Evolutionary conservation across 176 grass and related monocot species (phyloP).

Genomic region (Triticum monococcum): DNA sequence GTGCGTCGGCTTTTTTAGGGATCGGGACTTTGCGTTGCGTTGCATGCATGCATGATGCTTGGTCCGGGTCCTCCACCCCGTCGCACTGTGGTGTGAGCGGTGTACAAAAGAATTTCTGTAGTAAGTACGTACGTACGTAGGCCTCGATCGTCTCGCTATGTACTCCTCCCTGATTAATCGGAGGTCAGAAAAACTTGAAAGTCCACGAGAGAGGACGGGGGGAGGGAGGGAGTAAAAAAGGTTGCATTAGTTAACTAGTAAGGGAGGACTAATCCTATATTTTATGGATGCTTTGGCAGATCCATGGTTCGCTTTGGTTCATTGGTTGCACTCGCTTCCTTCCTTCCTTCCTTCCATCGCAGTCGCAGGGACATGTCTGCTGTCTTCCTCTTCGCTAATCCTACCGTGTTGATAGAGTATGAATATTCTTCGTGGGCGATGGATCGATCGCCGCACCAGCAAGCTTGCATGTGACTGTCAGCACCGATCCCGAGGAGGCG

Average conservation of each 20-base stretch:
- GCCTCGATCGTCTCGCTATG: not conserved
- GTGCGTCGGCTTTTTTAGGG: too few relatives aligned
- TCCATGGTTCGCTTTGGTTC: not conserved
- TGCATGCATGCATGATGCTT: too few relatives aligned
- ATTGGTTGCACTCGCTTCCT: slow-evolving; percentile 36
- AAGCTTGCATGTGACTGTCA: slow-evolving; percentile 64
- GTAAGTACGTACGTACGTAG: not conserved
- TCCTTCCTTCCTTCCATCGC: not conserved
- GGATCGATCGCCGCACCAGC: slow-evolving; percentile 16
- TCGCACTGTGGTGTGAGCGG: not conserved
- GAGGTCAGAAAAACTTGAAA: not conserved
- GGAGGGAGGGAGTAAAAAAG: not conserved
- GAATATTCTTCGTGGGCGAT: not conserved
- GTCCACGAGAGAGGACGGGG: not conserved
- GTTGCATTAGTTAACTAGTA: too few relatives aligned
- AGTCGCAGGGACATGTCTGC: slow-evolving; percentile 25
- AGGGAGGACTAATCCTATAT: not conserved
- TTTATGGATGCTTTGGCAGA: not conserved
- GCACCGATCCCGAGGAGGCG: slow-evolving; percentile 62
- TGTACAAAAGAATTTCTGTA: not conserved
- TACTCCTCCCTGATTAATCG: too few relatives aligned
- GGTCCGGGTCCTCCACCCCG: too few relatives aligned
- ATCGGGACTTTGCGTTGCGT: too few relatives aligned
- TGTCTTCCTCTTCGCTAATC: not conserved
- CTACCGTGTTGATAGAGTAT: too few relatives aligned